Evolutionary conservation across 1,139 yeast genomes (phyloP), one percentile per base, ranked within the genome.

Genomic region (Hansenula lynferdii): DNA sequence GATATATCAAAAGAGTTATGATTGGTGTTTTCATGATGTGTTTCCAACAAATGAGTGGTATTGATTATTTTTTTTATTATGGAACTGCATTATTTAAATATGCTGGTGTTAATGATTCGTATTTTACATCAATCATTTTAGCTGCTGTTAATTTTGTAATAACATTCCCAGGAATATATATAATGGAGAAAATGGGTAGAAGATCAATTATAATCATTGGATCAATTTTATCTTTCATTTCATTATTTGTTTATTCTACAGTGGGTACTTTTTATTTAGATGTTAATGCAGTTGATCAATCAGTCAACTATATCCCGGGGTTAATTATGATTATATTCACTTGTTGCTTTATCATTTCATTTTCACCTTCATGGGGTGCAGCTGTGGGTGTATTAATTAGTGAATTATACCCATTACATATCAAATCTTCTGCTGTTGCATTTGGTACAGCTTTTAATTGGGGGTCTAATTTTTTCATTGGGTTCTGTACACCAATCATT

Each of bases 281-380:
- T n/a, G 25, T 22, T 5, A 41, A 49, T 39, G 34, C 50, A 30
- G 62, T 77, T 38, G 74, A 80, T 35, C 18, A 17, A 16, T 2
- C 18, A 16, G 27, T 5, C 10, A 31, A 31, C 22, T 22, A 22
- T 16, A 11, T 16, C 14, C 33, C 33, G 11, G 90, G 90, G 51
- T 62, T 72, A 48, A 80, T 78, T 27, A 75, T 78, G 92, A 82
- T 86, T 59, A 75, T 77, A 54, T 71, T 85, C 43, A 77, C 92
- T 17, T 82, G 92, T 64, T 60, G 83, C 47, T 86, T 74, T 67
- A 80, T 86, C 44, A 70, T 80, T 65, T 79, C 75, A 61, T 86
- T 85, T 60, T 95, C 95, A 19, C 69, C 80, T 30, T 80, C 95
- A 9, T 82, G 94, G 86, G 96, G 92, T 34, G 94, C 95, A 44